These are phyloP conservation scores for Intubia oerlemansii DNA, from an alignment of 2,329 filamentous ascomycete species.

Conservation along the genomic window DNA sequence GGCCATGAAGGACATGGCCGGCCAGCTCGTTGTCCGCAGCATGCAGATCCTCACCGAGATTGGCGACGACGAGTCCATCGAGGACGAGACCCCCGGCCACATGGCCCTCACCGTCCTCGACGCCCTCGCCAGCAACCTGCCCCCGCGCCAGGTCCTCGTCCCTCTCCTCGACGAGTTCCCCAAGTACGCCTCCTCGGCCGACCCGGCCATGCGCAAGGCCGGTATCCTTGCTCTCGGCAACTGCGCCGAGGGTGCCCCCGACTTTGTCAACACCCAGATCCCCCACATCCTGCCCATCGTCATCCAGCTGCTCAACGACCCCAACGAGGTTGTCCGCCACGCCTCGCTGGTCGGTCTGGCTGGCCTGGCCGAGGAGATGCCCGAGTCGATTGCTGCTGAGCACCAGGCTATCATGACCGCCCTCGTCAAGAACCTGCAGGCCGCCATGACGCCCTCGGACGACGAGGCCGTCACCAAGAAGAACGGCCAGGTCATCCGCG, in stretches of 20 bases:
- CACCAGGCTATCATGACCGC: slow-evolving; percentile 70
- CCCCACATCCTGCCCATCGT: slow-evolving; percentile 69
- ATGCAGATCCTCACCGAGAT: slow-evolving; percentile 83
- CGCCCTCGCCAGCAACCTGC: slow-evolving; percentile 68
- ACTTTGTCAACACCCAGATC: slow-evolving; percentile 91
- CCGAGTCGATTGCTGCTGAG: slow-evolving; percentile 71
- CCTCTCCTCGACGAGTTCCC: slow-evolving; percentile 76
- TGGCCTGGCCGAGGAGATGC: slow-evolving; percentile 78
- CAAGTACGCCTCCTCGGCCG: slow-evolving; percentile 51
- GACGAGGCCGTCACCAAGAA: slow-evolving; percentile 46
- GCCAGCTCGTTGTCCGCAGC: slow-evolving; percentile 69
- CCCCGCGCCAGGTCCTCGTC: slow-evolving; percentile 83
- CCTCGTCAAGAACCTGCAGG: slow-evolving; percentile 72
- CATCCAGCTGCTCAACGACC: slow-evolving; percentile 63
- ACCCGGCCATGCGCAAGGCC: slow-evolving; percentile 67
- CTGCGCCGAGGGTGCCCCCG: slow-evolving; percentile 87
- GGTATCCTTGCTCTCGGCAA: slow-evolving; percentile 83
- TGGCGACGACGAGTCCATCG: slow-evolving; percentile 57
- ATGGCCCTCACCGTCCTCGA: slow-evolving; percentile 77
- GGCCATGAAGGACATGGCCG: slow-evolving; percentile 61
- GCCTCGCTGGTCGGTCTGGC: slow-evolving; percentile 76
- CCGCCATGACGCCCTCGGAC: slow-evolving; percentile 46
- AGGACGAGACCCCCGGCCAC: slow-evolving; percentile 68
- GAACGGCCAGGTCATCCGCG: slow-evolving; percentile 70
- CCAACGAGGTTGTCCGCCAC: slow-evolving; percentile 65